Evolutionary conservation across 345 rosid species (phyloP), one percentile per base, ranked within the genome.

Genomic region (Erucastrum elatum): DNA sequence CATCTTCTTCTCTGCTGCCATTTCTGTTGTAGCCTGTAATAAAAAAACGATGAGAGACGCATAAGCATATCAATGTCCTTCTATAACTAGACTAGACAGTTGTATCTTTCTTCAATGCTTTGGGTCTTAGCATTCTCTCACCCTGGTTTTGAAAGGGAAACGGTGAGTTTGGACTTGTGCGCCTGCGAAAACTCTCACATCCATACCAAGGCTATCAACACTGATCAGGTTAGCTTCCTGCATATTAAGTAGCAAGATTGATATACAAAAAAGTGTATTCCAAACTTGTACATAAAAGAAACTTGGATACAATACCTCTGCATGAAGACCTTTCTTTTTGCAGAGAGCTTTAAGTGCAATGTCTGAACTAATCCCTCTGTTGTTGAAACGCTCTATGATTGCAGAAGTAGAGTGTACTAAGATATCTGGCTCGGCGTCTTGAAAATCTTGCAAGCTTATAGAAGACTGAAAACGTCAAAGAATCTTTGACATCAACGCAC

Each of bases 161-260:
- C 99, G 93, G 85, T 91, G 94, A 66, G 99, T 92, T 81, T 76
- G 83, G 78, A 88, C 90, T 89, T 92, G 93, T 59, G 74, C 79
- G 21, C 98, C 98, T 35, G 83, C 84, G 80, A 74, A 86, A 76
- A 90, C 82, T 79, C 98, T 86, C 8, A 94, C 98, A 84, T 94
- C 98, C 83, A 94, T 77, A 56, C 98, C 98, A 13, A 94, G 92
- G 80, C 97, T 92, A 85, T 94, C 98, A 62, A 94, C 88, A 72
- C 93, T 95, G 64, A 92, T 87, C 87, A 92, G 71, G 71, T 86
- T 85, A n/a, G 93, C 98, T 77, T 84, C 85, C 98, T 94, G 58
- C 59, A 72, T 4, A 13, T 46, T 4, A 49, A 49, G 55, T 1
- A 39, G 16, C 55, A 49, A 49, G 7, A 73, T 2, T 16, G 59